Evolutionary conservation across 768 basidiomycete genomes (phyloP).

Genomic region (Tulasnella sp.): DNA sequence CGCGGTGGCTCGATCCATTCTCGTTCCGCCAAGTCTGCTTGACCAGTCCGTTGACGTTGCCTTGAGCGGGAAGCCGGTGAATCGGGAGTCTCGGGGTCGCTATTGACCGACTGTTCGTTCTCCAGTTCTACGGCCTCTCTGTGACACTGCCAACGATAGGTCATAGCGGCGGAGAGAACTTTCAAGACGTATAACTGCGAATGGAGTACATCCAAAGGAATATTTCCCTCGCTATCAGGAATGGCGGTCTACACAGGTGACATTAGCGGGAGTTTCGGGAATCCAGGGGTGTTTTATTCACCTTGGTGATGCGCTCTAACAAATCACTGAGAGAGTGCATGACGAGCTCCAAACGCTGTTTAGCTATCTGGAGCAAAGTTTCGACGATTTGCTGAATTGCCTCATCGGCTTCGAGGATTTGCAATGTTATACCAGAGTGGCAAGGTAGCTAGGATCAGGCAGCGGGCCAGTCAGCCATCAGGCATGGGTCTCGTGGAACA

Average conservation of each 20-base stretch:
- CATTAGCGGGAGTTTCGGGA: slow-evolving; percentile 32
- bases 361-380: slow-evolving; percentile 72
- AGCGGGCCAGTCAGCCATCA: background rate
- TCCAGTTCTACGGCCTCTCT: slow-evolving; percentile 38
- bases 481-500: slow-evolving; percentile 1
- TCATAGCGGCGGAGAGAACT: slow-evolving; percentile 70
- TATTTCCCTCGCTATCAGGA: slow-evolving; percentile 45
- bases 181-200: slow-evolving; percentile 84
- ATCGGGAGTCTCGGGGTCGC: slow-evolving; percentile 30
- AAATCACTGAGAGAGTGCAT: slow-evolving; percentile 72
- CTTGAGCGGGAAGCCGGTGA: slow-evolving; percentile 42
- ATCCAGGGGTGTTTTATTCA: slow-evolving; percentile 36
- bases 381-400: slow-evolving; percentile 73
- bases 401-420: slow-evolving; percentile 68
- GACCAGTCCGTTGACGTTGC: slow-evolving; percentile 29
- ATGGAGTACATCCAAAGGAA: slow-evolving; percentile 69
- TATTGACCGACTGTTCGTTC: slow-evolving; percentile 36
- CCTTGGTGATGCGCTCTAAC: slow-evolving; percentile 73
- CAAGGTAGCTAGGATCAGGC: slow-evolving; percentile 64
- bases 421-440: slow-evolving; percentile 71
- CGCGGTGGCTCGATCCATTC: slow-evolving; percentile 60
- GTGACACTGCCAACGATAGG: slow-evolving; percentile 65
- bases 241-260: slow-evolving; percentile 41
- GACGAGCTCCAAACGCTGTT: slow-evolving; percentile 74
- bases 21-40: slow-evolving; percentile 37